These are phyloP conservation scores for Trypanosoma platydactyli DNA, from an alignment of 208 protist species.

Conservation along the genomic window DNA sequence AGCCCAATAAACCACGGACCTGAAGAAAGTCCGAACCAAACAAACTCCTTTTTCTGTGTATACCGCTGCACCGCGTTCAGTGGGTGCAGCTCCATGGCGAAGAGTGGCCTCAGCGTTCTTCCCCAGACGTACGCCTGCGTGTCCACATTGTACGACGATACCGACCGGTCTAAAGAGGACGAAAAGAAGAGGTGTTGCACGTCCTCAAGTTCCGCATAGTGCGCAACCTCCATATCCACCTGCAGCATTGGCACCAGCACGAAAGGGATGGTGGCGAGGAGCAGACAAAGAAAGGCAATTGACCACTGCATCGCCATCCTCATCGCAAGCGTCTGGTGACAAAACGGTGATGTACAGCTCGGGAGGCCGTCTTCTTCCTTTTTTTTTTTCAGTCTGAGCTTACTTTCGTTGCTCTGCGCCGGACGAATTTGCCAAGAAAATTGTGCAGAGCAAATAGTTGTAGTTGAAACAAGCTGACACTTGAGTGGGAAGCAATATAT, in stretches of 20 bases:
- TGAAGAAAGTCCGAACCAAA: slow-evolving; percentile 40
- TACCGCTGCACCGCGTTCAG: slow-evolving; percentile 32
- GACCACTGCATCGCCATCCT: background rate
- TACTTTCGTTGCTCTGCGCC: no score
- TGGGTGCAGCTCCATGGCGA: slow-evolving; percentile 31
- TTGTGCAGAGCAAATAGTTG: background rate
- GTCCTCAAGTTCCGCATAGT: slow-evolving; percentile 24
- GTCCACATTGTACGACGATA: slow-evolving; percentile 24
- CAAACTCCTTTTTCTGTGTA: slow-evolving; percentile 48
- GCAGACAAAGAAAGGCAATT: slow-evolving; percentile 1
- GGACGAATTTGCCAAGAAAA: no score
- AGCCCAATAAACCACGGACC: slow-evolving; percentile 43
- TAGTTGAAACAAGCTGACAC: background rate
- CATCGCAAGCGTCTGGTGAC: background rate
- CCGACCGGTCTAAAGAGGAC: slow-evolving; percentile 10
- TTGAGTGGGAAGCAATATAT: background rate
- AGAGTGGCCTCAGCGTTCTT: slow-evolving; percentile 30
- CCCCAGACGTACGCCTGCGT: slow-evolving; percentile 36
- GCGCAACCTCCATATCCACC: slow-evolving; percentile 12
- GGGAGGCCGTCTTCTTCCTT: background rate
- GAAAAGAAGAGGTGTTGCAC: slow-evolving; percentile 29
- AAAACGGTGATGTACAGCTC: background rate
- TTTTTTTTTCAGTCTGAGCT: no score
- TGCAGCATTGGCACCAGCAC: slow-evolving; percentile 6
- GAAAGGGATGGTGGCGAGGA: background rate